Percentiles rank a stretch among this genome's conserved stretches.
These are phyloP conservation scores for Geranium brycei DNA, from an alignment of 345 rosid genomes.

Conservation along the genomic window DNA sequence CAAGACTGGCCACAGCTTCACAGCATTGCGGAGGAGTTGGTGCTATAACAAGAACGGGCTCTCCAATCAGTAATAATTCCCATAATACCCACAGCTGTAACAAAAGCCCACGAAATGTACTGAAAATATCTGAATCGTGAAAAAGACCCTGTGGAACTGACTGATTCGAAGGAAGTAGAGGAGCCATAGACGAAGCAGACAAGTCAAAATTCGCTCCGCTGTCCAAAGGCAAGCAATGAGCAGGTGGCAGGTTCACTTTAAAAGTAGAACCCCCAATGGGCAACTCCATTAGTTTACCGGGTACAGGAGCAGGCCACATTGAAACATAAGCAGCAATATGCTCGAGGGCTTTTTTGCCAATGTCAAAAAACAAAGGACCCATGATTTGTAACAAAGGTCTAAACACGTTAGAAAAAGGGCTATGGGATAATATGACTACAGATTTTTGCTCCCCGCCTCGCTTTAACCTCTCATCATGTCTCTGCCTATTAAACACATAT, in stretches of 20 bases:
- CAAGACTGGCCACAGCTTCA: slow-evolving; percentile 93
- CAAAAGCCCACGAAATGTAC: slow-evolving; percentile 63
- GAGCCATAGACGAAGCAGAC: slow-evolving; percentile 80
- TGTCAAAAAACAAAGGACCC: slow-evolving; percentile 86
- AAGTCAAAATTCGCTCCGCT: slow-evolving; percentile 47
- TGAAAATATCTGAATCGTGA: slow-evolving; percentile 90
- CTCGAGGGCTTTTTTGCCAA: slow-evolving; percentile 73
- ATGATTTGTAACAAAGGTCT: slow-evolving; percentile 86
- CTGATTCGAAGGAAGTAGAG: slow-evolving; percentile 81
- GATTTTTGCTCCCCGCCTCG: slow-evolving; percentile 98
- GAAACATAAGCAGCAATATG: slow-evolving; percentile 84
- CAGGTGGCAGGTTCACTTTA: slow-evolving; percentile 82
- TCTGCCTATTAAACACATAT: slow-evolving; percentile 83
- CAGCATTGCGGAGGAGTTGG: slow-evolving; percentile 95
- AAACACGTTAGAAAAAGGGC: slow-evolving; percentile 72
- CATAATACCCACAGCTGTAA: slow-evolving; percentile 88
- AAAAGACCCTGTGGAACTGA: slow-evolving; percentile 90
- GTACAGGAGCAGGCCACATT: slow-evolving; percentile 75
- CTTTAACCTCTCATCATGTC: slow-evolving; percentile 89
- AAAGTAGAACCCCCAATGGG: slow-evolving; percentile 87
- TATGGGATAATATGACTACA: slow-evolving; percentile 71
- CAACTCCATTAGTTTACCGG: slow-evolving; percentile 86
- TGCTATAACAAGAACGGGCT: slow-evolving; percentile 84
- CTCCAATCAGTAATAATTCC: slow-evolving; percentile 87
- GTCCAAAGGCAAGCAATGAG: slow-evolving; percentile 72